Percentiles rank a stretch among this genome's conserved stretches.
Evolutionary conservation across 2,329 filamentous ascomycete genomes (phyloP).

Genomic region (Exserohilum turcica): DNA sequence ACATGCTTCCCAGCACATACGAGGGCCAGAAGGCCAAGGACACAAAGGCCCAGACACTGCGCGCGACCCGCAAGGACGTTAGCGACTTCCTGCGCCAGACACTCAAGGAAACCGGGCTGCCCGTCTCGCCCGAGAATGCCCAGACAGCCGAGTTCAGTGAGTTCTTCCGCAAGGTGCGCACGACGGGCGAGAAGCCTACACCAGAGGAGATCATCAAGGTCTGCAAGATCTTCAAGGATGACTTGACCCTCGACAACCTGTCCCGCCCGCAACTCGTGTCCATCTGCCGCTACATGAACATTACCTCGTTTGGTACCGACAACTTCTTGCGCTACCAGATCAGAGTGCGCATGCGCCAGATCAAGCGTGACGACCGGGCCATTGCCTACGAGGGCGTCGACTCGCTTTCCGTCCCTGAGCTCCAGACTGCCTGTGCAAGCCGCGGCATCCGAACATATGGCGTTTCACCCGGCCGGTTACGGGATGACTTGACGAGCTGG

Average conservation of each 20-base stretch:
- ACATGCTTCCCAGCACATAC: conserved; percentile 95
- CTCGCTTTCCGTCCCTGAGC: conserved; percentile 86
- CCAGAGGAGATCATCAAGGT: conserved; percentile 95
- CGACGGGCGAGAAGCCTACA: conserved; percentile 88
- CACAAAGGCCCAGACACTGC: conserved; percentile 78
- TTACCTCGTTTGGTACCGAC: conserved; percentile 96
- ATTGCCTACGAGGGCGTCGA: conserved; percentile 95
- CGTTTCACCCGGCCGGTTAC: conserved; percentile 83
- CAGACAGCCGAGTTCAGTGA: conserved; percentile 93
- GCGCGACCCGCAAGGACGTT: conserved; percentile 90
- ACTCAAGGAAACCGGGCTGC: conserved; percentile 88
- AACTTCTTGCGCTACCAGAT: conserved; percentile 97
- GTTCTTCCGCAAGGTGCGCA: conserved; percentile 91
- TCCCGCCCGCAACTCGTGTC: conserved; percentile 93
- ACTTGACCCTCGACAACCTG: conserved; percentile 94
- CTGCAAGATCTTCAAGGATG: conserved; percentile 98
- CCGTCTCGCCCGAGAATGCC: conserved; percentile 79
- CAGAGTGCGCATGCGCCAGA: conserved; percentile 97
- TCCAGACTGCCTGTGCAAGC: conserved; percentile 89
- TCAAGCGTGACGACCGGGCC: conserved; percentile 95
- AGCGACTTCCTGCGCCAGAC: conserved; percentile 88
- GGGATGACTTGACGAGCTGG: conserved; percentile 92
- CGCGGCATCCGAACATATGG: conserved; percentile 92
- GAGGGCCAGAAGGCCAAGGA: conserved; percentile 91
- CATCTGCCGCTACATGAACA: conserved; percentile 98